Evolutionary conservation across 352 stramenopile species (phyloP).

Genomic region (Thraustochytrium sp.): DNA sequence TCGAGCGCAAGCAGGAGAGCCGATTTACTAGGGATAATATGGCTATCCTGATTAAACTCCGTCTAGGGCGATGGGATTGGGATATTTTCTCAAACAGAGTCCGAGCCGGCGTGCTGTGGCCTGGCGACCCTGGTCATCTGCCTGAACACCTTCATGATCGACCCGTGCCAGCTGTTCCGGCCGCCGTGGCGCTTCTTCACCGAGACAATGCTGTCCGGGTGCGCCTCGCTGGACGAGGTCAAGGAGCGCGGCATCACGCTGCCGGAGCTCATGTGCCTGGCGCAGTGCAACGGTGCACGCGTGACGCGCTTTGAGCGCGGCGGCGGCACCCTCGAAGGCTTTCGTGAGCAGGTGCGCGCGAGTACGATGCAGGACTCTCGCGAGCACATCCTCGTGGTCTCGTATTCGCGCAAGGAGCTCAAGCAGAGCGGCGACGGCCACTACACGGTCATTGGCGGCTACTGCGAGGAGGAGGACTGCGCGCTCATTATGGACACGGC

Average conservation of each 20-base stretch:
- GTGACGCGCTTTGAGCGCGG: conserved; percentile 47
- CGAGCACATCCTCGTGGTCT: conserved; percentile 76
- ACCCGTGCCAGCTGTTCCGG: conserved; percentile 67
- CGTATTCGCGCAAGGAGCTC: conserved; percentile 80
- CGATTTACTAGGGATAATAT: no score
- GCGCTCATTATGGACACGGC: conserved; percentile 80
- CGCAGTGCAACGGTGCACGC: conserved; percentile 67
- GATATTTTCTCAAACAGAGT: no score
- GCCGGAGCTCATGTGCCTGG: conserved; percentile 64
- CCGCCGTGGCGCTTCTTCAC: conserved; percentile 63
- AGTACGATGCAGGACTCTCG: not conserved
- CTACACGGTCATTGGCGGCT: conserved; percentile 91
- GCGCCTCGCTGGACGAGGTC: conserved; percentile 61
- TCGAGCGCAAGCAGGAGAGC: no score
- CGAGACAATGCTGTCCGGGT: conserved; percentile 53
- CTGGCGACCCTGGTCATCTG: conserved; percentile 69
- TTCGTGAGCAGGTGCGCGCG: not conserved
- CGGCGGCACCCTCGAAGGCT: not conserved
- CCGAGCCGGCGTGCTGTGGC: conserved; percentile 72
- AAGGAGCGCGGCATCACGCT: conserved; percentile 65
- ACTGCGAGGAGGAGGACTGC: conserved; percentile 71
- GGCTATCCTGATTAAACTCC: no score
- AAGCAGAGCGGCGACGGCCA: conserved; percentile 90
- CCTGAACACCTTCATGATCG: conserved; percentile 70
- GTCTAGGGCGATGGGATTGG: no score